A percentile compares a stretch with the other conserved stretches of the same genome.
These are phyloP conservation scores for Blumeria hordei DNA, from an alignment of 2,329 filamentous ascomycete species.

Conservation along the genomic window DNA sequence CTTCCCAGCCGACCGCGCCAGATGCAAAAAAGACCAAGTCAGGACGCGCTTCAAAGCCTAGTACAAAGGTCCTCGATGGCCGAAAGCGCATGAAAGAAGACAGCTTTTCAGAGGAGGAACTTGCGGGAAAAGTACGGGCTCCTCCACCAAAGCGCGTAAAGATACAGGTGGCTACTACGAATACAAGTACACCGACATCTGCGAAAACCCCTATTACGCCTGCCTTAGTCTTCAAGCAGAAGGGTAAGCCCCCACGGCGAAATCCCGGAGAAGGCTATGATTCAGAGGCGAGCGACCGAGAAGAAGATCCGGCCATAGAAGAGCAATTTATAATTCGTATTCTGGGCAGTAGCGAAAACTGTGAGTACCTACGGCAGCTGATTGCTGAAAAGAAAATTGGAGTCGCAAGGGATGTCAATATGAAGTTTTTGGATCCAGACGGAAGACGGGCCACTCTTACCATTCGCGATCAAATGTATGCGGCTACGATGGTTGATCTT, in stretches of 20 bases:
- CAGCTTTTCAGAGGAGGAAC: slow-evolving; percentile 24
- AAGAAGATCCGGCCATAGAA: slow-evolving; percentile 69
- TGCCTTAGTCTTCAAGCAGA: slow-evolving; percentile 34
- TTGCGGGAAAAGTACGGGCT: slow-evolving; percentile 13
- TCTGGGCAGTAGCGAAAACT: slow-evolving; percentile 45
- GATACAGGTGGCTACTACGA: slow-evolving; percentile 9
- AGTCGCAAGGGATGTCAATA: slow-evolving; percentile 40
- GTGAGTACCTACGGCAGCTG: slow-evolving; percentile 54
- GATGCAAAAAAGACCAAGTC: slow-evolving; percentile 29
- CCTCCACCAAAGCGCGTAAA: slow-evolving; percentile 23
- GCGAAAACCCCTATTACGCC: slow-evolving; percentile 14
- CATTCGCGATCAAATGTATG: slow-evolving; percentile 36
- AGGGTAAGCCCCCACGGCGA: slow-evolving; percentile 42
- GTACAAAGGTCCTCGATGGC: slow-evolving; percentile 30
- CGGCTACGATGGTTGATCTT: slow-evolving; percentile 41
- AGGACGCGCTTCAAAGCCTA: slow-evolving; percentile 33
- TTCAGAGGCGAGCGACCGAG: slow-evolving; percentile 78
- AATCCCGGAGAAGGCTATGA: slow-evolving; percentile 79
- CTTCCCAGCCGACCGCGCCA: slow-evolving; percentile 5
- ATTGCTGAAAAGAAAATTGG: slow-evolving; percentile 62
- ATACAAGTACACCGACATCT: background rate
- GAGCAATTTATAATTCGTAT: slow-evolving; percentile 67
- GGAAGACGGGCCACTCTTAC: slow-evolving; percentile 34
- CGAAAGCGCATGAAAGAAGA: slow-evolving; percentile 32
- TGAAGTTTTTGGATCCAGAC: slow-evolving; percentile 54